phyloP scores from a whole-genome alignment of 306 rosid genomes.

The Crotalaria pallida region DNA sequence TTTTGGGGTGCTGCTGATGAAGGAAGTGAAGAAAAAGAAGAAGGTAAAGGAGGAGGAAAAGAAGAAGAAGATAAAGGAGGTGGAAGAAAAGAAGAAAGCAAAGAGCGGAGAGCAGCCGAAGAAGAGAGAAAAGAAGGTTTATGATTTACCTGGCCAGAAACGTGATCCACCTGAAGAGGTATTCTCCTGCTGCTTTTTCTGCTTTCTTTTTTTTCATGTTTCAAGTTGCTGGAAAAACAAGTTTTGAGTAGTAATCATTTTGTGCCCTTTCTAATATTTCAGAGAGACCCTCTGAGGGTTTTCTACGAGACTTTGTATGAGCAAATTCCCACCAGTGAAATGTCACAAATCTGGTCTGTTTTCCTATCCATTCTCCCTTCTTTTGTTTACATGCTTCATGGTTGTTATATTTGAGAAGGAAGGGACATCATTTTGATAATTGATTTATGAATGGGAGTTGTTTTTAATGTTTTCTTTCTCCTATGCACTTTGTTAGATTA shows the following conservation, averaged over 20 bases:
- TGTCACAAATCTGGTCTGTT: slow-evolving; percentile 85
- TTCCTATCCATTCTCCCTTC: neutral
- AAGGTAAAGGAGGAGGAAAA: slow-evolving; percentile 34
- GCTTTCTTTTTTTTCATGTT: neutral
- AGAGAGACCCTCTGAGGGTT: slow-evolving; percentile 78
- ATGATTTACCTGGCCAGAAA: slow-evolving; percentile 86
- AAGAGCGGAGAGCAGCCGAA: slow-evolving; percentile 14
- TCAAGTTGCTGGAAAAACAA: neutral
- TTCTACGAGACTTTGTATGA: slow-evolving; percentile 59
- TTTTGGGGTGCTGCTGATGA: neutral
- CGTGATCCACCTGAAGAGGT: slow-evolving; percentile 89
- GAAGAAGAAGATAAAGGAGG: slow-evolving; percentile 29
- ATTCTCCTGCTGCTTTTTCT: neutral
- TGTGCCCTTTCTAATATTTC: slow-evolving; percentile 26
- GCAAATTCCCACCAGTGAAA: slow-evolving; percentile 66
- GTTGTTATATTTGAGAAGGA: neutral
- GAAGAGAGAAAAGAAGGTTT: slow-evolving; percentile 59
- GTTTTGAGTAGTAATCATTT: neutral
- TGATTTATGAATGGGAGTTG: neutral
- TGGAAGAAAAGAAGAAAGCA: slow-evolving; percentile 23
- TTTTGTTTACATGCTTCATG: neutral
- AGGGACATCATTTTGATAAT: neutral
- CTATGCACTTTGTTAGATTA: neutral
- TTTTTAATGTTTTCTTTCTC: neutral
- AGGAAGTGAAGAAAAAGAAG: slow-evolving; percentile 44